Conservation (phyloP, 2,329 filamentous ascomycete species). For the Harringtonia aguacate region DNA sequence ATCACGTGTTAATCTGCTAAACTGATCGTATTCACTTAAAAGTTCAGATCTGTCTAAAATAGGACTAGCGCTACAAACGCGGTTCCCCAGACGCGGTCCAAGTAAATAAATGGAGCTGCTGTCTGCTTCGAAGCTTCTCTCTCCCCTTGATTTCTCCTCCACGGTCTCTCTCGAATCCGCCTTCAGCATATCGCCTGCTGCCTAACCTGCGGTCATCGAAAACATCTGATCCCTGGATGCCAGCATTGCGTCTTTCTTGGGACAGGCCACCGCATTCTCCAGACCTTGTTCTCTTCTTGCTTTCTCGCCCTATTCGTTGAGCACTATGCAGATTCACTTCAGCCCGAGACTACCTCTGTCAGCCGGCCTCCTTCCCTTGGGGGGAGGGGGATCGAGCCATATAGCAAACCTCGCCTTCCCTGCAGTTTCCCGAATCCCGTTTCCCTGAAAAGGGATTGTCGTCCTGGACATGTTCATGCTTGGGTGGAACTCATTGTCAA, state of each 20-base stretch:
- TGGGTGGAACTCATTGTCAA: not conserved
- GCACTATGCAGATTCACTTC: not conserved
- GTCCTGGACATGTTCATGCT: not conserved
- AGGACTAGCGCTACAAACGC: constrained; percentile 1
- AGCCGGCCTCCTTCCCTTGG: not conserved
- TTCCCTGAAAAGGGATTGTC: not conserved
- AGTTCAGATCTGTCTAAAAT: too few species aligned
- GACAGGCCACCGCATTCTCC: constrained; percentile 12
- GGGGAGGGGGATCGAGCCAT: too few species aligned
- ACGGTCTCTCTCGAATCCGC: not conserved
- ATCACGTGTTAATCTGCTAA: too few species aligned
- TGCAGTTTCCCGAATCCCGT: constrained; percentile 58
- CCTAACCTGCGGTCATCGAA: too few species aligned
- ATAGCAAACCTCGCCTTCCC: constrained; percentile 63
- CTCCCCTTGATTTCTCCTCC: not conserved
- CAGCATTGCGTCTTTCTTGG: constrained; percentile 16
- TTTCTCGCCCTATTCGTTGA: not conserved
- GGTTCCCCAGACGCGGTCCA: not conserved
- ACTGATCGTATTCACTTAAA: too few species aligned
- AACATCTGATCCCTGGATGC: constrained; percentile 2
- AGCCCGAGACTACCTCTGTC: not conserved
- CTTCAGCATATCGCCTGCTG: too few species aligned
- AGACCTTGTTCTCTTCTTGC: not conserved
- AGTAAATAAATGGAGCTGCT: not conserved
- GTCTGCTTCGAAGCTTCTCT: too few species aligned